Percentiles rank a stretch among this genome's conserved stretches.
These are phyloP conservation scores for Apophysomyces ossiformis DNA, from an alignment of 371 early-diverging fungal species.

Conservation along the genomic window DNA sequence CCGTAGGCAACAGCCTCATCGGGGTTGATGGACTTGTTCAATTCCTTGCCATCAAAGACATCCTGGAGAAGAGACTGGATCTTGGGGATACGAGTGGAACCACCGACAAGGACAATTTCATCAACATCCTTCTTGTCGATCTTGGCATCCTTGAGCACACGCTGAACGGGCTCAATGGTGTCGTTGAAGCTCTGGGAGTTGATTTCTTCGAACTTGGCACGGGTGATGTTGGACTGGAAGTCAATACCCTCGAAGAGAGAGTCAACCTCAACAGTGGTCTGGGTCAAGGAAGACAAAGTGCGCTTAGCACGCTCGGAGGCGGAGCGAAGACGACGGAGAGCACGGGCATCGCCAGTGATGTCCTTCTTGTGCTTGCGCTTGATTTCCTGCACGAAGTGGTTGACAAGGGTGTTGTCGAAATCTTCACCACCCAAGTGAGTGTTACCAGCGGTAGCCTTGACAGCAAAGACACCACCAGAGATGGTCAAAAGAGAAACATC, in stretches of 20 bases:
- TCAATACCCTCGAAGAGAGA: constrained; percentile 91
- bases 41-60: constrained; percentile 88
- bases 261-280: constrained; percentile 90
- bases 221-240: constrained; percentile 88
- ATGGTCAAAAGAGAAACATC: constrained; percentile 92
- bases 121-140: constrained; percentile 91
- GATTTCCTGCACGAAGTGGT: constrained; percentile 84
- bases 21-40: constrained; percentile 90
- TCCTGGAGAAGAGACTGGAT: constrained; percentile 97
- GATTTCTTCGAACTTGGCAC: constrained; percentile 94
- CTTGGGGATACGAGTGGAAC: constrained; percentile 99
- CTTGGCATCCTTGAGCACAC: constrained; percentile 91
- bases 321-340: constrained; percentile 91
- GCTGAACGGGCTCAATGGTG: constrained; percentile 84
- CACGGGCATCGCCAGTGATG: constrained; percentile 83
- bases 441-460: constrained; percentile 88
- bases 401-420: constrained; percentile 91
- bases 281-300: constrained; percentile 86
- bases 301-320: constrained; percentile 98
- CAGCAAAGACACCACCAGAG: constrained; percentile 88
- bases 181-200: constrained; percentile 84
- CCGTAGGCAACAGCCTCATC: constrained; percentile 97
- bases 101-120: constrained; percentile 99
- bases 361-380: constrained; percentile 86
- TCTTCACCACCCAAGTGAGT: constrained; percentile 98